These are phyloP conservation scores for Yamadazyma dendronema DNA, from an alignment of 1,139 yeast genomes.

Conservation along the genomic window DNA sequence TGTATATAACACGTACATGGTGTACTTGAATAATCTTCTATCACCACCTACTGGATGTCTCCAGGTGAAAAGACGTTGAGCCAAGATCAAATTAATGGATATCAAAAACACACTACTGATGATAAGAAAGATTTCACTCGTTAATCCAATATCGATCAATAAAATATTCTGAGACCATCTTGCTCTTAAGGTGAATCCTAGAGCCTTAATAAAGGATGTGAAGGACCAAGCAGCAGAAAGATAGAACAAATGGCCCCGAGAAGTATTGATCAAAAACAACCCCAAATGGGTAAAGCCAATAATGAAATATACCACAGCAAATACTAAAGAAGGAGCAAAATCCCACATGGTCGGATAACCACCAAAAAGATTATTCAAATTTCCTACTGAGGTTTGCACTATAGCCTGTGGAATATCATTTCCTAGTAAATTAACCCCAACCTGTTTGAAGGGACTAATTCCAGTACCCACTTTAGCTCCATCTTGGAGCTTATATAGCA, in stretches of 20 bases:
- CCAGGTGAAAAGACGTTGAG: conserved; percentile 47
- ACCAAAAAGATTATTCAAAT: conserved; percentile 61
- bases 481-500: conserved; percentile 13
- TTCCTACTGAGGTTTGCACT: conserved; percentile 30
- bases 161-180: conserved; percentile 17
- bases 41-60: conserved; percentile 50
- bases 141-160: conserved; percentile 26
- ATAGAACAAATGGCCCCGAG: conserved; percentile 66
- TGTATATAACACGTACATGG: conserved; percentile 32
- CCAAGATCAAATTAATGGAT: conserved; percentile 38
- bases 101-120: conserved; percentile 34
- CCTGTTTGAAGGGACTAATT: conserved; percentile 5
- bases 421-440: conserved; percentile 14
- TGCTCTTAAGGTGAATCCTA: conserved; percentile 63
- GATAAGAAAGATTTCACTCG: conserved; percentile 35
- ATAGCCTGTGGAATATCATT: conserved; percentile 34
- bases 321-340: conserved; percentile 60
- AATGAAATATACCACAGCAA: conserved; percentile 53
- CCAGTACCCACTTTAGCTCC: conserved; percentile 17
- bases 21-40: conserved; percentile 32
- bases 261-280: conserved; percentile 50
- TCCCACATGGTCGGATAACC: conserved; percentile 59
- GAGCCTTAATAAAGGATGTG: conserved; percentile 49
- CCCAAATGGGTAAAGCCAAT: conserved; percentile 46
- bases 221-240: conserved; percentile 54